Percentiles rank a stretch among this genome's conserved stretches.
phyloP scores from a whole-genome alignment of 139 green algal species.

The Chlamydomonas eustigma region DNA sequence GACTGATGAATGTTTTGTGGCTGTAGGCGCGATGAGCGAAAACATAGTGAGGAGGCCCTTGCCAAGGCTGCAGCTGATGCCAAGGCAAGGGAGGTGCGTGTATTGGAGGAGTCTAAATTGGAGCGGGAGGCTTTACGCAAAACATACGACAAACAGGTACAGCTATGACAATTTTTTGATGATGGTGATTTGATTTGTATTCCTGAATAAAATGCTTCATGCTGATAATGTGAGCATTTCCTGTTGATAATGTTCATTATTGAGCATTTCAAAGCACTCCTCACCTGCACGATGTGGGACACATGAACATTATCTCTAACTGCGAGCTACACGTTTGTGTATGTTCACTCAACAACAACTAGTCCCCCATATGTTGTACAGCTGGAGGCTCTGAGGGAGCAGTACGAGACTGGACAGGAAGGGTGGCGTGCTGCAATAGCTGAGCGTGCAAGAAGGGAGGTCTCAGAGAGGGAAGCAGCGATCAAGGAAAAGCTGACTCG shows the following conservation, averaged over 20 bases:
- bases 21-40: slow-evolving; percentile 42
- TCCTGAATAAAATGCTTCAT: too few species aligned
- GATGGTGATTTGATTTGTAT: too few species aligned
- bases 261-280: too few species aligned
- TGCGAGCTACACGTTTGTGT: too few species aligned
- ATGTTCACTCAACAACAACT: too few species aligned
- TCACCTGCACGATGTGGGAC: too few species aligned
- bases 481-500: slow-evolving; percentile 32
- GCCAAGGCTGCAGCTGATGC: slow-evolving; percentile 25
- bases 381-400: slow-evolving; percentile 27
- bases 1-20: too few species aligned
- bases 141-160: slow-evolving; percentile 41
- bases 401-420: slow-evolving; percentile 42
- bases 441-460: slow-evolving; percentile 44
- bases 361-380: too few species aligned
- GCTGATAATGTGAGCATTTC: too few species aligned
- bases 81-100: slow-evolving; percentile 21
- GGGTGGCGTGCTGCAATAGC: slow-evolving; percentile 54
- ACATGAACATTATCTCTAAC: too few species aligned
- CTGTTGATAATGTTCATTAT: too few species aligned
- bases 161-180: too few species aligned
- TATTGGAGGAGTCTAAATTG: slow-evolving; percentile 21
- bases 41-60: slow-evolving; percentile 31
- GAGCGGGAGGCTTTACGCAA: slow-evolving; percentile 34
- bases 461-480: slow-evolving; percentile 29